Conservation (phyloP, 305 asterid genomes). For the Fraxinus angustifolia region DNA sequence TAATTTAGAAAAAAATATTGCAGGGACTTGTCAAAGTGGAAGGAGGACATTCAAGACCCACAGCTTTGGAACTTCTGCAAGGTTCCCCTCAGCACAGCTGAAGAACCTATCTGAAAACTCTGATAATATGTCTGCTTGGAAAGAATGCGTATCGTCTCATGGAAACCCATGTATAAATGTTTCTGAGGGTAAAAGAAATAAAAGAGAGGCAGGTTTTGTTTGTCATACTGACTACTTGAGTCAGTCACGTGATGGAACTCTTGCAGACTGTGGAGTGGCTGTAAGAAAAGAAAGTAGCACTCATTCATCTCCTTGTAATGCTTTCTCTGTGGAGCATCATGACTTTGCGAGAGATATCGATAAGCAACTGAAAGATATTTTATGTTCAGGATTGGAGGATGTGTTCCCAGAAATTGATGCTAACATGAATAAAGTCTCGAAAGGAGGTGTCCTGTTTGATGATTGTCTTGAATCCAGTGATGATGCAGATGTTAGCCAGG, state of each 20-base stretch:
- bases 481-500: conserved; percentile 30
- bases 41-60: conserved; percentile 48
- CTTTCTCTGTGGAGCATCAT: conserved; percentile 34
- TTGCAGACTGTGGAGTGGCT: conserved; percentile 20
- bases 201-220: conserved; percentile 30
- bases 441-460: conserved; percentile 23
- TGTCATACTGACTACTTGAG: conserved; percentile 37
- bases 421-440: conserved; percentile 24
- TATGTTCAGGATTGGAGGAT: conserved; percentile 40
- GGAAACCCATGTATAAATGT: conserved; percentile 28
- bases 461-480: conserved; percentile 34
- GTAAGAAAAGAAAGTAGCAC: conserved; percentile 20
- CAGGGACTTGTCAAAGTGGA: conserved; percentile 36
- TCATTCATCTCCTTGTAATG: conserved; percentile 31
- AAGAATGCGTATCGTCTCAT: conserved; percentile 30
- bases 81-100: conserved; percentile 31
- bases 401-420: conserved; percentile 30
- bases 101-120: conserved; percentile 41
- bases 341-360: conserved; percentile 30
- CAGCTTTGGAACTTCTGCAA: conserved; percentile 33
- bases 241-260: conserved; percentile 39
- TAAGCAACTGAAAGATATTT: conserved; percentile 25
- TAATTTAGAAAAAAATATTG: conserved; percentile 26
- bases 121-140: conserved; percentile 32
- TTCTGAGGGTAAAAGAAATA: conserved; percentile 32